Evolutionary conservation across 2,329 filamentous ascomycete genomes (phyloP).

Genomic region (Monosporascus sp.): DNA sequence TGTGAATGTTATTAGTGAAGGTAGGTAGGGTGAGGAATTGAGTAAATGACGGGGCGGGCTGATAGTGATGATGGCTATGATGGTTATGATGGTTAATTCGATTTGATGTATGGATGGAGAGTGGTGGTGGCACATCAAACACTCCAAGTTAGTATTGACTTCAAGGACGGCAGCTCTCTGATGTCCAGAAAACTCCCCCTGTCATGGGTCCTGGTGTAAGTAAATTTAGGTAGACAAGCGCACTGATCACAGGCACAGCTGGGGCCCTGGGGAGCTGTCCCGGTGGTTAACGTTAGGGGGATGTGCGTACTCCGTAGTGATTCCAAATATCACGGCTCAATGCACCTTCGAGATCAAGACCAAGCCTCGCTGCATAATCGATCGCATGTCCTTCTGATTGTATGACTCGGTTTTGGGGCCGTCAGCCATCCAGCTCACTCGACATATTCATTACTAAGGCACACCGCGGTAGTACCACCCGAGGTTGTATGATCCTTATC

Average conservation of each 20-base stretch:
- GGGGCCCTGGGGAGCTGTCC: not conserved
- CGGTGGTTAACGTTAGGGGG: not conserved
- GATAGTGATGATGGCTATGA: not conserved
- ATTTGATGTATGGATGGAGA: not conserved
- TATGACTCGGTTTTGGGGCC: not conserved
- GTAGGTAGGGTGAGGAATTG: no score
- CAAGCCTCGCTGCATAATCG: not conserved
- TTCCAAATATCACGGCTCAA: not conserved
- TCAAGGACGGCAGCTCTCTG: not conserved
- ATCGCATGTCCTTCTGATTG: not conserved
- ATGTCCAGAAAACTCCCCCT: no score
- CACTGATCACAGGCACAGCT: not conserved
- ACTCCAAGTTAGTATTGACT: not conserved
- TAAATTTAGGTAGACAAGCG: no score
- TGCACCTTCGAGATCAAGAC: not conserved
- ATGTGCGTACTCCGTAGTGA: not conserved
- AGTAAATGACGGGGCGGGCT: no score
- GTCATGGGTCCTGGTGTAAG: no score
- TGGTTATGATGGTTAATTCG: no score
- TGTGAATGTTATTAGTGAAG: no score
- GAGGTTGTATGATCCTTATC: no score
- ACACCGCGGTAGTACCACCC: no score
- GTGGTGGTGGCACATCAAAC: not conserved
- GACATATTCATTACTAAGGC: no score
- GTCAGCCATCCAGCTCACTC: no score